phyloP scores from a whole-genome alignment of 169 alveolate genomes.

The Perkinsus olseni region DNA sequence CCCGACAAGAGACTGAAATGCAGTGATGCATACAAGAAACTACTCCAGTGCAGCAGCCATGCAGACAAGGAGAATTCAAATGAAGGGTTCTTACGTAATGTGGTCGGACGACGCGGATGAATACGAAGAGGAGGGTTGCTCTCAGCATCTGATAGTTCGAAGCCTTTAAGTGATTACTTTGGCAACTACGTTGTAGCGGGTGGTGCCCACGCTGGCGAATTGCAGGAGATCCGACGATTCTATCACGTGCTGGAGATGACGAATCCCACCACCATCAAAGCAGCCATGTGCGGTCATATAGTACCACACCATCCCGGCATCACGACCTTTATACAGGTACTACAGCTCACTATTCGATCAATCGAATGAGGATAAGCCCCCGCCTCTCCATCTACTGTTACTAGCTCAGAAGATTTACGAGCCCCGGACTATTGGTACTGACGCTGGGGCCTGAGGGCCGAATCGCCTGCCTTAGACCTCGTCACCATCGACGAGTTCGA shows the following conservation, averaged over 20 bases:
- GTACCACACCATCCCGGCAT: neutral
- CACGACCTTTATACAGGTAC: neutral
- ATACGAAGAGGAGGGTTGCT: too few relatives aligned
- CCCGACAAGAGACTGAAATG: neutral
- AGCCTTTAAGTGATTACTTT: too few relatives aligned
- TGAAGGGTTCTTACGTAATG: too few relatives aligned
- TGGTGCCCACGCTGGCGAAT: neutral
- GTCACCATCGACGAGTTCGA: neutral
- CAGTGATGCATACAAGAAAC: neutral
- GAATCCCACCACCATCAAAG: neutral
- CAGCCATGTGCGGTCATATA: neutral
- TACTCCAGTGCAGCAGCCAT: neutral
- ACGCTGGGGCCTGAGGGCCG: neutral
- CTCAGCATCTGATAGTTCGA: too few relatives aligned
- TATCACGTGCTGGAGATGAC: neutral
- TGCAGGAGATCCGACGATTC: neutral
- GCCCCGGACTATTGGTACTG: neutral
- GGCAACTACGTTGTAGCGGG: neutral
- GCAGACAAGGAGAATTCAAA: too few relatives aligned
- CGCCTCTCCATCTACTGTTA: neutral
- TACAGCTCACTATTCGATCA: neutral
- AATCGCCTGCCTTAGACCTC: neutral
- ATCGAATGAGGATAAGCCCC: neutral
- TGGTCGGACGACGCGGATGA: too few relatives aligned
- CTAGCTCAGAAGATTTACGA: neutral